phyloP scores from a whole-genome alignment of 805 yeast genomes.

The Zygosaccharomyces bailii region DNA sequence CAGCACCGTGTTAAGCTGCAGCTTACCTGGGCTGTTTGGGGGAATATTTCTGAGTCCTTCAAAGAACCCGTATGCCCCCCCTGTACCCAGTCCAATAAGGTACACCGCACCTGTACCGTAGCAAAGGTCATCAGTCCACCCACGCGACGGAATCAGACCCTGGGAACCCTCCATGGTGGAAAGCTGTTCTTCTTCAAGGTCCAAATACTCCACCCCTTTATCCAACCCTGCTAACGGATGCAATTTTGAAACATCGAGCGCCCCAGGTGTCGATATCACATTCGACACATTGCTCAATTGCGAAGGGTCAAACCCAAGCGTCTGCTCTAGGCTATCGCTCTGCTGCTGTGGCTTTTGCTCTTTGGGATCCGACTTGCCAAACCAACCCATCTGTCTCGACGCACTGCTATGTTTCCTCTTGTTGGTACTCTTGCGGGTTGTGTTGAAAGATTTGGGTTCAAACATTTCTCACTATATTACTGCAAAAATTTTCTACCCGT shows the following conservation, averaged over 20 bases:
- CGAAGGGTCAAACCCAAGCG: constrained; percentile 60
- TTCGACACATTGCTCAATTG: constrained; percentile 60
- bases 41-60: constrained; percentile 84
- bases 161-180: constrained; percentile 80
- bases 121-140: constrained; percentile 96
- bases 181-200: constrained; percentile 79
- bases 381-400: constrained; percentile 7
- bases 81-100: constrained; percentile 77
- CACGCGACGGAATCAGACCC: constrained; percentile 91
- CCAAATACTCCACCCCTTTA: constrained; percentile 83
- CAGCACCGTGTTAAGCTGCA: constrained; percentile 82
- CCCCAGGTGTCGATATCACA: constrained; percentile 57
- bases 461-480: constrained; percentile 2
- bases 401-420: background rate
- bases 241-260: constrained; percentile 64
- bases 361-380: constrained; percentile 11
- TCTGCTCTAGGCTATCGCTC: constrained; percentile 23
- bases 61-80: constrained; percentile 83
- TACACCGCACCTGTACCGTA: constrained; percentile 97
- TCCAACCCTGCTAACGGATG: constrained; percentile 94
- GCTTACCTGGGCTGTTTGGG: constrained; percentile 67
- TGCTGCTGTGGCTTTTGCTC: constrained; percentile 15
- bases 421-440: background rate
- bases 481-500: constrained; percentile 2
- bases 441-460: background rate